Base-by-base conservation (phyloP, 805 yeast species). In the Metschnikowia noctiluminum region DNA sequence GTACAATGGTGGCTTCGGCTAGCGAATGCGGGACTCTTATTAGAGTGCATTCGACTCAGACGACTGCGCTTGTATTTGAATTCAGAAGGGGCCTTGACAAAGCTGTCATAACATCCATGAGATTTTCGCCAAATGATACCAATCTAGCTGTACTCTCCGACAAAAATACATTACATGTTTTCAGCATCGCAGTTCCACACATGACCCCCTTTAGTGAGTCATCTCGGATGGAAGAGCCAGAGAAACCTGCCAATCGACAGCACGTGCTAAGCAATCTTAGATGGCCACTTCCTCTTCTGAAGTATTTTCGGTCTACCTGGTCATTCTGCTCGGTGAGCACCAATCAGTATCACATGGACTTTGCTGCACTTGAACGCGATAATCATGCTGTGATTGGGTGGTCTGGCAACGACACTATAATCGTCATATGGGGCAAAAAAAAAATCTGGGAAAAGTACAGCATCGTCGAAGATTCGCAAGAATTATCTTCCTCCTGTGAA, bases 41-140 rank as follows among this genome's bases (percentile, higher is more conserved):
- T 15, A 68, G 96, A 44, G 73, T 89, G 2, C 89, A 85, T 61
- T 82, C 89, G 6, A 79, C 89, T 1, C 73, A 74, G 43, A 81
- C 79, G 32, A 85, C 95, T 28, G 76, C 85, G 1, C 69, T 89
- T 43, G 59, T 89, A n/a, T 85, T 78, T 60, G 97, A 89, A 63
- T 91, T 91, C 60, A 74, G 98, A 57, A 74, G 99, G 43, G 99
- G 99, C 0, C 63, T 91, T 16, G 98, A 94, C 64, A 77, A 84
- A 45, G 97, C 97, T 1, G 73, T 76, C 14, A 79, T 94, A 7
- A 87, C 86, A 37, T 85, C 94, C 7, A 84, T 94, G 85, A 82
- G 82, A 46, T 90, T 92, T 63, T 85, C 92, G 6, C 90, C 87
- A 8, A 77, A 82, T 55, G 91, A 89, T 41, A 66, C 81, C 10